Percentiles rank a stretch among this genome's conserved stretches.
These are phyloP conservation scores for Solanum piurae DNA, from an alignment of 257 asterid species.

Conservation along the genomic window DNA sequence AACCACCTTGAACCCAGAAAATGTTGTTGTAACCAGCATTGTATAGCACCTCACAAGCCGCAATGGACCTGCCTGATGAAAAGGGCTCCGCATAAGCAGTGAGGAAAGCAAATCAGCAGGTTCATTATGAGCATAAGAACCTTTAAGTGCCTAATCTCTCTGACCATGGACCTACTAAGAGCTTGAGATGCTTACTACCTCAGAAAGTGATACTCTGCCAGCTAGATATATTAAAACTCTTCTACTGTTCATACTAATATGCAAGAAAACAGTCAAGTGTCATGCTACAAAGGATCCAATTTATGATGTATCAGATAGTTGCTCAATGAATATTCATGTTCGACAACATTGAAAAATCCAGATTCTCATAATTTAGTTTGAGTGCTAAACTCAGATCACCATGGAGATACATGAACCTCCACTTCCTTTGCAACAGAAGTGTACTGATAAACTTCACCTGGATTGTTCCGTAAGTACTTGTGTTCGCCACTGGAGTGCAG, in stretches of 20 bases:
- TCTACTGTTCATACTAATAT: background rate
- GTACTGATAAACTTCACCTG: background rate
- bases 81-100: slow-evolving; percentile 9
- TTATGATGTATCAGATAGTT: background rate
- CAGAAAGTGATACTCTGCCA: background rate
- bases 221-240: background rate
- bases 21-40: slow-evolving; percentile 73
- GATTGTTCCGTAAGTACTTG: background rate
- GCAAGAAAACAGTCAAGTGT: background rate
- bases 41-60: slow-evolving; percentile 82
- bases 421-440: background rate
- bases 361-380: background rate
- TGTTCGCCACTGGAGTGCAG: background rate
- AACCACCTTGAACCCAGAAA: slow-evolving; percentile 91
- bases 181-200: background rate
- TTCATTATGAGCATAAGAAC: background rate
- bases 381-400: background rate
- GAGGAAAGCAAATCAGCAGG: background rate
- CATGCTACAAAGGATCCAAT: background rate
- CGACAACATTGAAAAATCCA: background rate
- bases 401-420: background rate
- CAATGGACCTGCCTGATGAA: slow-evolving; percentile 82
- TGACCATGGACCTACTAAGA: background rate
- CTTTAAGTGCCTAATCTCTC: background rate
- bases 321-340: background rate